Percentiles rank a stretch among this genome's conserved stretches.
Evolutionary conservation across 352 stramenopile species (phyloP).

Genomic region (Blastocystis sp.): DNA sequence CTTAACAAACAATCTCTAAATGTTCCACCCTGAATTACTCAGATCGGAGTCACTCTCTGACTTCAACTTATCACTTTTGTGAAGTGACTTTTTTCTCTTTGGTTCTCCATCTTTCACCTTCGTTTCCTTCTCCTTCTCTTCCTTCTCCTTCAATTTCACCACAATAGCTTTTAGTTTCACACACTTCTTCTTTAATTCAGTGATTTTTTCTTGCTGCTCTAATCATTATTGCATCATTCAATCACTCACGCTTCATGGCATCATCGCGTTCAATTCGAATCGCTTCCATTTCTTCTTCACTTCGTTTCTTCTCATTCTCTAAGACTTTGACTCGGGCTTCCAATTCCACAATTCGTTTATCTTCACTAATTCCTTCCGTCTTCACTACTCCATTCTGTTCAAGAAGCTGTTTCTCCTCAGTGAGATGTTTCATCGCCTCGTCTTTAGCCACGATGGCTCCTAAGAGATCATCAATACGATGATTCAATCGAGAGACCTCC

Average conservation of each 20-base stretch:
- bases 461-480: background rate
- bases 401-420: background rate
- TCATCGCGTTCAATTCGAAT: background rate
- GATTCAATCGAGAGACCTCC: background rate
- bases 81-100: slow-evolving; percentile 29
- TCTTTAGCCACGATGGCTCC: background rate
- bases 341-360: background rate
- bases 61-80: background rate
- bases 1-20: background rate
- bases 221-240: background rate
- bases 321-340: background rate
- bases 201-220: slow-evolving; percentile 47
- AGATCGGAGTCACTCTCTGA: background rate
- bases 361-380: background rate
- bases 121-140: background rate
- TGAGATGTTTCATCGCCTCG: background rate
- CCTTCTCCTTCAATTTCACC: slow-evolving; percentile 44
- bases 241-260: background rate
- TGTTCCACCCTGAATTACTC: background rate
- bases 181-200: slow-evolving; percentile 54
- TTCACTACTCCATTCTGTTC: background rate
- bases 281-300: background rate
- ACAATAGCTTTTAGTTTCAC: slow-evolving; percentile 16
- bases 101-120: background rate
- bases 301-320: background rate